Conservation (phyloP, 1,139 yeast genomes). For the Geotrichum restrictum region DNA sequence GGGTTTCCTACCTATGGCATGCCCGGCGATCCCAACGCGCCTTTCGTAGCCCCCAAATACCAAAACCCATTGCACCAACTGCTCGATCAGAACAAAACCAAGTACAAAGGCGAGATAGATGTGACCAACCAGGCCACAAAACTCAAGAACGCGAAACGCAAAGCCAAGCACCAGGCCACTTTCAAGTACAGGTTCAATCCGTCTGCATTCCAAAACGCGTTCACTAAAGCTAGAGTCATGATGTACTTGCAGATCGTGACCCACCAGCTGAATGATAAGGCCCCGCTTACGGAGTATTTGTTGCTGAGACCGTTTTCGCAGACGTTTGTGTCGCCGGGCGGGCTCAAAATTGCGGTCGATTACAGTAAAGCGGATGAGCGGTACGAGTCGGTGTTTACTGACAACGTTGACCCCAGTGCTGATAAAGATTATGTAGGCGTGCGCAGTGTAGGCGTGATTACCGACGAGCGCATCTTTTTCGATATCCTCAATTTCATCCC, state of each 20-base stretch:
- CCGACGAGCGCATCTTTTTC: neutral
- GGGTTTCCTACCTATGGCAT: too few species aligned
- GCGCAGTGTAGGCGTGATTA: constrained; percentile 6
- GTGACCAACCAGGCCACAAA: neutral
- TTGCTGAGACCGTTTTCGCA: constrained; percentile 6
- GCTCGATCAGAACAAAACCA: too few species aligned
- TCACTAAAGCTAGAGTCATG: constrained; percentile 1
- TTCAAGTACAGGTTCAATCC: constrained; percentile 5
- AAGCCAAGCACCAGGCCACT: neutral
- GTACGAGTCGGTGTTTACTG: constrained; percentile 1
- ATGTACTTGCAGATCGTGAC: constrained; percentile 7
- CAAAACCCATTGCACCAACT: too few species aligned
- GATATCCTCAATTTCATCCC: constrained; percentile 13
- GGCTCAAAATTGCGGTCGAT: constrained; percentile 4
- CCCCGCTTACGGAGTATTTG: constrained; percentile 1
- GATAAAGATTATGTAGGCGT: constrained; percentile 5
- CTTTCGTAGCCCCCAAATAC: too few species aligned
- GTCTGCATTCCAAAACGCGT: neutral
- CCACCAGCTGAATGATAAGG: neutral
- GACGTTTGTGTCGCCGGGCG: neutral
- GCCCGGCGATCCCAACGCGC: too few species aligned
- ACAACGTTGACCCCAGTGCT: constrained; percentile 1
- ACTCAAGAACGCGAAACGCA: neutral
- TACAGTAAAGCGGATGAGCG: neutral
- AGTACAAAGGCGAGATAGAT: neutral